Percentiles rank a stretch among this genome's conserved stretches.
Evolutionary conservation across 192 early-diverging fungal species (phyloP).

Genomic region (Lobosporangium transversale): DNA sequence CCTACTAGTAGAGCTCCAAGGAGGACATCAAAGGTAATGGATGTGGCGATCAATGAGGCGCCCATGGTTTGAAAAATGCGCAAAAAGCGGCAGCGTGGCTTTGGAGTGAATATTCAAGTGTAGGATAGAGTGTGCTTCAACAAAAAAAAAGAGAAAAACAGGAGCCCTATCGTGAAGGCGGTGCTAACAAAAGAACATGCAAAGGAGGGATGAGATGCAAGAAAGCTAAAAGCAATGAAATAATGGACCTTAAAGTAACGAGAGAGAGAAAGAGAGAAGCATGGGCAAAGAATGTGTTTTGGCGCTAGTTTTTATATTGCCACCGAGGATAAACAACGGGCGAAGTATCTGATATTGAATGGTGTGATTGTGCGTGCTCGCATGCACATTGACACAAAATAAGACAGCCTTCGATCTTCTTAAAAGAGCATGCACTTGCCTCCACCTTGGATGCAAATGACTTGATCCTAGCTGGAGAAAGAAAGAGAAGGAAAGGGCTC

Average conservation of each 20-base stretch:
- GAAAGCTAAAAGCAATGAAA: not conserved
- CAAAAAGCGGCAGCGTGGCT: no score
- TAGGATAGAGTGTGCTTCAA: not conserved
- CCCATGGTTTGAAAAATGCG: conserved; percentile 11
- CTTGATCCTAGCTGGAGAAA: no score
- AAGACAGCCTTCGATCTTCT: no score
- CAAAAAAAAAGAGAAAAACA: not conserved
- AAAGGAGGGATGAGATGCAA: not conserved
- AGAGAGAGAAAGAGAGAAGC: conserved; percentile 1
- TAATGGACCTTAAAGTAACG: not conserved
- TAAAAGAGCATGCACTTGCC: no score
- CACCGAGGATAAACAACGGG: conserved; percentile 8
- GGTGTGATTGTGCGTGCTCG: not conserved
- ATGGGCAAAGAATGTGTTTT: not conserved
- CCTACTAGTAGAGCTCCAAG: conserved; percentile 52
- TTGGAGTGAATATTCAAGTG: not conserved
- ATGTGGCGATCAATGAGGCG: conserved; percentile 43
- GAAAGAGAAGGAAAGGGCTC: no score
- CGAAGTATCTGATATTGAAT: not conserved
- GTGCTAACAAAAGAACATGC: not conserved
- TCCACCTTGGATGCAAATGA: no score
- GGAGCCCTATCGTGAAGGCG: not conserved
- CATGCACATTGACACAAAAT: no score
- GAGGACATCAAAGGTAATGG: conserved; percentile 25
- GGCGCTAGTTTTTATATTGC: conserved; percentile 2